Conservation (phyloP, 163 green algal species). For the Volvox carteri region DNA sequence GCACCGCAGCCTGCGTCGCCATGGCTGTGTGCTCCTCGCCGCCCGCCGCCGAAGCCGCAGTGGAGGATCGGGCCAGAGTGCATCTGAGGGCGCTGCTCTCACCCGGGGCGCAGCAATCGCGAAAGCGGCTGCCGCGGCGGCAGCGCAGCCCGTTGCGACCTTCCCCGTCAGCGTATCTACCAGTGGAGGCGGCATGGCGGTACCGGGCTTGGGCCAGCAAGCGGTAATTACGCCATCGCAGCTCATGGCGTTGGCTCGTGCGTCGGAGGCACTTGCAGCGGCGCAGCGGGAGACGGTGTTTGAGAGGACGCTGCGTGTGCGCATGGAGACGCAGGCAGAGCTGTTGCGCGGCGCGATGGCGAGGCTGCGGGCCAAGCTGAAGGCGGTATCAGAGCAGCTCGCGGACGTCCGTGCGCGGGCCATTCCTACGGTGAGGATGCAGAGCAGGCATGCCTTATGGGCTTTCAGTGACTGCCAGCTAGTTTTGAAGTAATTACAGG, state of each 20-base stretch:
- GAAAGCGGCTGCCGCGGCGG: neutral
- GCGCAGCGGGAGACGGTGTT: slow-evolving; percentile 59
- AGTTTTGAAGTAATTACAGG: too few species aligned
- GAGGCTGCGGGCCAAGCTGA: slow-evolving; percentile 44
- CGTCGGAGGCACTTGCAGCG: slow-evolving; percentile 56
- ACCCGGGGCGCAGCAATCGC: neutral
- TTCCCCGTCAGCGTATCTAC: neutral
- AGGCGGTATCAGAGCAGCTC: slow-evolving; percentile 44
- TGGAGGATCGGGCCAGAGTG: neutral
- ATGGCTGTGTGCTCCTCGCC: neutral
- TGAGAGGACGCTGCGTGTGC: slow-evolving; percentile 56
- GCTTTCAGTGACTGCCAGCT: too few species aligned
- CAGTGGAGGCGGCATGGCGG: too few species aligned
- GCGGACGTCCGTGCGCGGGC: slow-evolving; percentile 23
- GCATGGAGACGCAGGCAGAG: slow-evolving; percentile 57
- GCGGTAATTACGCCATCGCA: slow-evolving; percentile 8
- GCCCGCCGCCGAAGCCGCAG: slow-evolving; percentile 1
- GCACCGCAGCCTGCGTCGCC: slow-evolving; percentile 24
- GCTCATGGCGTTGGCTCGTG: slow-evolving; percentile 37
- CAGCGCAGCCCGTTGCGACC: neutral
- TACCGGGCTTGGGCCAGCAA: neutral
- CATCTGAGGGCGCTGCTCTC: neutral
- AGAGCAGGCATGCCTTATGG: too few species aligned
- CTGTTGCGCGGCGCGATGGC: slow-evolving; percentile 41
- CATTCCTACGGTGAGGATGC: slow-evolving; percentile 31